phyloP scores from a whole-genome alignment of 2,329 filamentous ascomycete species.

The Hyphodiscus sp. region DNA sequence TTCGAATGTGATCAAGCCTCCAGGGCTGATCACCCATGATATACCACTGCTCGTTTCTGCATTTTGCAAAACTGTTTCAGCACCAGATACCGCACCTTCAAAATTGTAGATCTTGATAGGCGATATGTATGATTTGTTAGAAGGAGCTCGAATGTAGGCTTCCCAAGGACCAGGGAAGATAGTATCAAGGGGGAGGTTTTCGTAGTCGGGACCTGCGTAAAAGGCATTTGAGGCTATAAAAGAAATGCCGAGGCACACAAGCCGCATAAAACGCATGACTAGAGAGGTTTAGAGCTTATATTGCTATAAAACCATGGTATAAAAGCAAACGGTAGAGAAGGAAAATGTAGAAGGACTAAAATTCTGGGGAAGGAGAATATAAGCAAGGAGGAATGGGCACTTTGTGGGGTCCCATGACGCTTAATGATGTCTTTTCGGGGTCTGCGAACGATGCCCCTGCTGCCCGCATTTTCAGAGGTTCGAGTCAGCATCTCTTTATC shows the following conservation, averaged over 20 bases:
- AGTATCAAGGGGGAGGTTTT: constrained; percentile 27
- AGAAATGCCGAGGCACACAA: neutral
- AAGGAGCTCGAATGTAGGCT: constrained; percentile 32
- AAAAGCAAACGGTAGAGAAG: neutral
- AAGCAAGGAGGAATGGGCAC: neutral
- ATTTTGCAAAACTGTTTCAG: constrained; percentile 12
- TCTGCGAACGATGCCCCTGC: neutral
- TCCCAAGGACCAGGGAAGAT: constrained; percentile 37
- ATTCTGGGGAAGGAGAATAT: neutral
- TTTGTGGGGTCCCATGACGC: neutral
- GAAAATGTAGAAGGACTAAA: neutral
- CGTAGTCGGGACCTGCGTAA: constrained; percentile 18
- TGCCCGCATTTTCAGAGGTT: neutral
- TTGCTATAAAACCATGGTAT: neutral
- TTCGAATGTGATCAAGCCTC: constrained; percentile 33
- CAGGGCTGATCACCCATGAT: constrained; percentile 19
- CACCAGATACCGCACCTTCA: constrained; percentile 29
- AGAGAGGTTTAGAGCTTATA: neutral
- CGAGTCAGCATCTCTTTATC: neutral
- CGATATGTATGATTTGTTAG: constrained; percentile 31
- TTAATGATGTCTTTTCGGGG: too few species aligned
- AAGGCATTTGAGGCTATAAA: neutral
- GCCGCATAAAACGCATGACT: neutral
- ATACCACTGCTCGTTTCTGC: constrained; percentile 5
- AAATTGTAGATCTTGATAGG: constrained; percentile 30